Conservation (phyloP, 495 filamentous ascomycete genomes). For the Aspergillus bridgeri region DNA sequence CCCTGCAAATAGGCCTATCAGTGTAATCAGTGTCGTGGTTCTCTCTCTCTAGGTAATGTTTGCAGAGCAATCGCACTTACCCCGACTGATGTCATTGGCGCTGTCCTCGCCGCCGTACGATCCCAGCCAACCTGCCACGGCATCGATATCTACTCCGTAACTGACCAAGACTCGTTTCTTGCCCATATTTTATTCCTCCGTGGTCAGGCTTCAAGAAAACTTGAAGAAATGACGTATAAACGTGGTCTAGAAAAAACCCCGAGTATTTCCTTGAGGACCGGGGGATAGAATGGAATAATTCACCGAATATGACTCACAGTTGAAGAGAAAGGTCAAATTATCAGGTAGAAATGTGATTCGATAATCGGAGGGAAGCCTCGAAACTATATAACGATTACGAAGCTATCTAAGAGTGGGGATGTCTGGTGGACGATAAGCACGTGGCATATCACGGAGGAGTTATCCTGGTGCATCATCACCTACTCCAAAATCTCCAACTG, state of each 20-base stretch:
- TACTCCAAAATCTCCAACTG: background rate
- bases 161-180: slow-evolving; percentile 58
- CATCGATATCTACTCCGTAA: slow-evolving; percentile 63
- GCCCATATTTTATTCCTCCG: slow-evolving; percentile 40
- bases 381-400: no score
- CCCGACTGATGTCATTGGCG: slow-evolving; percentile 63
- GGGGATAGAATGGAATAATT: no score
- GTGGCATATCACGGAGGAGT: background rate
- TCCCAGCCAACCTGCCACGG: slow-evolving; percentile 69
- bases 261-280: background rate
- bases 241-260: no score
- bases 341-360: no score
- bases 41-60: background rate
- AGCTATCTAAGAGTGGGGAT: background rate
- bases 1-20: slow-evolving; percentile 64
- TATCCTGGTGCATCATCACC: background rate
- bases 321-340: no score
- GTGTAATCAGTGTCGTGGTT: background rate
- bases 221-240: no score
- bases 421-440: background rate
- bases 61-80: slow-evolving; percentile 22
- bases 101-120: slow-evolving; percentile 71
- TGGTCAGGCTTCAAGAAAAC: no score
- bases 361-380: no score
- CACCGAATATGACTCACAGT: no score